Evolutionary conservation across 371 early-diverging fungal genomes (phyloP).

Genomic region (Blakeslea trispora): DNA sequence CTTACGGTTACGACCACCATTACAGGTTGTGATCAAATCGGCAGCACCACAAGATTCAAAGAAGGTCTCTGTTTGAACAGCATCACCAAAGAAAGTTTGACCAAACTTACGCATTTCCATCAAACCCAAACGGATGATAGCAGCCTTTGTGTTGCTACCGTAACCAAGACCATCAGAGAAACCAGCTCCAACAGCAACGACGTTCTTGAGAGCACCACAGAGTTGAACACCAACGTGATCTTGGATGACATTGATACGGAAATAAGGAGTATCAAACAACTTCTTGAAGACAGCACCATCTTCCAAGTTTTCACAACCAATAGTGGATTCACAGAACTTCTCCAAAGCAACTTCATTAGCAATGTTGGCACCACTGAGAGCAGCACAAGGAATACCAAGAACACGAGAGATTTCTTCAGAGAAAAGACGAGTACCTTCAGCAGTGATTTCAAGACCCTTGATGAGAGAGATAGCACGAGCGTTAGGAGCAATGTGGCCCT

Average conservation of each 20-base stretch:
- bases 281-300: constrained; percentile 79
- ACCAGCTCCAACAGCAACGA: constrained; percentile 98
- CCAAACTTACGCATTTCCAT: constrained; percentile 96
- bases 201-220: constrained; percentile 98
- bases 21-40: constrained; percentile 91
- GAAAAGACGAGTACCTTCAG: constrained; percentile 73
- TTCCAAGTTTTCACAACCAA: constrained; percentile 72
- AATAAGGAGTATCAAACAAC: constrained; percentile 88
- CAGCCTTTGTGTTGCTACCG: constrained; percentile 96
- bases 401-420: constrained; percentile 81
- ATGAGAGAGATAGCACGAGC: constrained; percentile 85
- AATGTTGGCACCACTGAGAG: constrained; percentile 98
- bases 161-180: constrained; percentile 88
- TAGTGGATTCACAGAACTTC: constrained; percentile 94
- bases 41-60: constrained; percentile 96
- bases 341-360: constrained; percentile 96
- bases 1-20: constrained; percentile 92
- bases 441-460: constrained; percentile 85
- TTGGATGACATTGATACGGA: constrained; percentile 79
- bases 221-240: constrained; percentile 95
- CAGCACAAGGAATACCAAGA: constrained; percentile 74
- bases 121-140: constrained; percentile 95
- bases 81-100: constrained; percentile 71
- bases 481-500: constrained; percentile 66
- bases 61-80: constrained; percentile 78